Evolutionary conservation across 257 asterid genomes (phyloP).

Genomic region (Anisodus acutangulus): DNA sequence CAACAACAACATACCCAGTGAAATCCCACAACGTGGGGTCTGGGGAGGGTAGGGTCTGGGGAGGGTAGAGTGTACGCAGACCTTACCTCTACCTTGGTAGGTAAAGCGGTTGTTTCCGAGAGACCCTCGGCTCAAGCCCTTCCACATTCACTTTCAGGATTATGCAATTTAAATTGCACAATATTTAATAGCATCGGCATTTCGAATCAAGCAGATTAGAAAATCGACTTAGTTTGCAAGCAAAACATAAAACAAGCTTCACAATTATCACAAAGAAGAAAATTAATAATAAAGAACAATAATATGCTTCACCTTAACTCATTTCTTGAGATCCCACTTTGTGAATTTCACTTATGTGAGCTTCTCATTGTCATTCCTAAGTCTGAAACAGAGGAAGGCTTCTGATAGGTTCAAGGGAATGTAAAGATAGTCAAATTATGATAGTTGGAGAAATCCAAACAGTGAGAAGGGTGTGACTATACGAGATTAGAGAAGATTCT

Average conservation of each 20-base stretch:
- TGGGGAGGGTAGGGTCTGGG: no score
- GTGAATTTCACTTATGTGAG: neutral
- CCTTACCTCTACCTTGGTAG: no score
- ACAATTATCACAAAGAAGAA: neutral
- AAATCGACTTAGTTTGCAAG: neutral
- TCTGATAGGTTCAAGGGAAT: neutral
- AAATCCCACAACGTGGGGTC: no score
- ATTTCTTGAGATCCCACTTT: neutral
- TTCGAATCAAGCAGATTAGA: neutral
- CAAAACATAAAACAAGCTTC: neutral
- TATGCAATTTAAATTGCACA: slow-evolving; percentile 2
- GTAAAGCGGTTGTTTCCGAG: no score
- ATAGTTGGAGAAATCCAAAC: neutral
- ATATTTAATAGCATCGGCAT: neutral
- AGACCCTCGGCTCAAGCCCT: no score
- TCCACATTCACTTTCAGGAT: neutral
- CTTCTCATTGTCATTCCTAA: neutral
- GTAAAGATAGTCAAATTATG: neutral
- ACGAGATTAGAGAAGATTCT: neutral
- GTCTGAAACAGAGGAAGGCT: neutral
- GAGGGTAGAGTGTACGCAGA: no score
- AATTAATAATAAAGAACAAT: neutral
- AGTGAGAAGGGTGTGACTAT: neutral
- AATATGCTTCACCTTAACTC: neutral
- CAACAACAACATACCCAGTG: no score